Base-by-base conservation (phyloP, 1,284 basidiomycete species). In the Cryptococcus hybrid region DNA sequence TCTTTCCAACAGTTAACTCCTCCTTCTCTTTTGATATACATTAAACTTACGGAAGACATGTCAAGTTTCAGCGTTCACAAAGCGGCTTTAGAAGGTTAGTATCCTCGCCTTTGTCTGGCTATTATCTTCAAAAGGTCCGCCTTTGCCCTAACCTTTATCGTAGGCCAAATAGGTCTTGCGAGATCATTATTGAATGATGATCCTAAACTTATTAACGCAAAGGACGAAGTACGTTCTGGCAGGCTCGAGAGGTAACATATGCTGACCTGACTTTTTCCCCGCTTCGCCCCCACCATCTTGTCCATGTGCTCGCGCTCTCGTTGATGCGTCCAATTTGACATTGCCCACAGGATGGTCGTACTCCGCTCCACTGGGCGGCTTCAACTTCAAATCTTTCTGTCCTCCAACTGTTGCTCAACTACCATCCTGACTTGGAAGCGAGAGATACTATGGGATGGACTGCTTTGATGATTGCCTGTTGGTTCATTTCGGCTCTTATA, bases 351-450 rank as follows among this genome's bases (percentile, higher is more conserved):
- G 92, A 95, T 74, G 87, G 84, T n/a, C 81, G 92, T 36, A 92
- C 92, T 1, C 85, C 92, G 3, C 79, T 96, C 9, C 93, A 96
- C 70, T 93, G 90, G 89, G 90, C 90, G 54, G 86, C 90, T 9
- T 88, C 89, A 3, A 85, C 85, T 8, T 84, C 69, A 7, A 84
- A 86, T 44, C 78, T 86, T 46, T 86, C 88, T 51, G 86, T 91
- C 60, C 82, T 80, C 5, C 83, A 86, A 60, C 88, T 87, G 65
- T 81, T 96, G 56, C 80, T 95, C 60, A 85, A 86, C 69, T 83
- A 86, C 61, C 84, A 86, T 35, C 73, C 75, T 11, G 85, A 90
- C 58, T 81, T 93, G 36, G 84, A 91, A 73, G 83, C 83, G 53
- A 75, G 79, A 43, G 93, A 96, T 76, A 81, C 76, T 51, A 83